phyloP scores from a whole-genome alignment of 306 rosid species.

The Ziziphus jujuba region DNA sequence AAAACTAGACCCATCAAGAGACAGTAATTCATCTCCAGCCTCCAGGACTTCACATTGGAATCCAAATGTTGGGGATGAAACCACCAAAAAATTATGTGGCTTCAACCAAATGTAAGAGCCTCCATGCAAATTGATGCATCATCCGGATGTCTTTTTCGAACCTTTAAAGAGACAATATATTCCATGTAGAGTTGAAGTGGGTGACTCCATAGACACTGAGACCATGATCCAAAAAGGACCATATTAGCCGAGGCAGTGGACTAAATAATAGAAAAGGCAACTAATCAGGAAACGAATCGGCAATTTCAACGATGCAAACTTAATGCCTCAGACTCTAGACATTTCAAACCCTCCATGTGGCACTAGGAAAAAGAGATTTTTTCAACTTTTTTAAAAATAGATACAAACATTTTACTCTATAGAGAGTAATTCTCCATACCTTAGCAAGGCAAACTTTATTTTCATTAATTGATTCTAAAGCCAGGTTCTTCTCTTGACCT shows the following conservation, averaged over 20 bases:
- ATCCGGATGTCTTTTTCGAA: no score
- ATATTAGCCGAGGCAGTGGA: neutral
- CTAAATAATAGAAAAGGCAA: neutral
- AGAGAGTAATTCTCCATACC: neutral
- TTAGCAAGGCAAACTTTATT: neutral
- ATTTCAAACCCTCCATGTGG: neutral
- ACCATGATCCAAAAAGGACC: neutral
- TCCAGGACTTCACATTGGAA: no score
- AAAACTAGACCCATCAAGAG: no score
- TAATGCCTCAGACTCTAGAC: no score
- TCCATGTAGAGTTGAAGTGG: neutral
- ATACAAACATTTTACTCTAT: neutral
- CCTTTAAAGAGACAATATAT: no score
- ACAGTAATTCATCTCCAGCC: no score
- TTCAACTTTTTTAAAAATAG: neutral
- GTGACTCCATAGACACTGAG: neutral
- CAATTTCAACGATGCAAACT: no score
- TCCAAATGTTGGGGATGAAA: no score
- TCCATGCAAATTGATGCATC: no score
- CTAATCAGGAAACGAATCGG: neutral
- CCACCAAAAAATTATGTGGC: no score
- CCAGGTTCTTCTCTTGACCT: constrained; percentile 22
- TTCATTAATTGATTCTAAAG: neutral
- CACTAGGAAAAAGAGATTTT: neutral
- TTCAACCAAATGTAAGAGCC: no score